Percentiles rank a stretch among this genome's conserved stretches.
Conservation (phyloP, 257 asterid species). For the Schizonepeta tenuifolia region DNA sequence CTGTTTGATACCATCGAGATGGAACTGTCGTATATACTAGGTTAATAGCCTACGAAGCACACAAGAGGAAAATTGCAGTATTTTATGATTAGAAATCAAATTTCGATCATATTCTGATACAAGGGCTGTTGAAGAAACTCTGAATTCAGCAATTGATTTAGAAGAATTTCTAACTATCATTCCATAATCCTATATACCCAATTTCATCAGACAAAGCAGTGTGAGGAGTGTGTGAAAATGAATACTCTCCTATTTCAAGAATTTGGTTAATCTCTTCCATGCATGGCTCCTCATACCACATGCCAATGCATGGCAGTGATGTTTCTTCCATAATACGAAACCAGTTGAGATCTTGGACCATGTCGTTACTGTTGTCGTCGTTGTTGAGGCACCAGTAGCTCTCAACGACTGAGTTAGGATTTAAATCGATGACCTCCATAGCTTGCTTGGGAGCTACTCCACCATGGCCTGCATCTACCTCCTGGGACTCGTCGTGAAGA, state of each 20-base stretch:
- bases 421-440: not conserved
- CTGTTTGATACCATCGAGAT: not conserved
- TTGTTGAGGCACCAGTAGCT: conserved; percentile 27
- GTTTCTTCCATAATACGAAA: conserved; percentile 36
- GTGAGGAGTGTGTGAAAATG: conserved; percentile 26
- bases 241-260: conserved; percentile 39
- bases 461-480: conserved; percentile 23
- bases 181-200: conserved; percentile 54
- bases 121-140: not conserved
- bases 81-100: conserved; percentile 17
- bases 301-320: conserved; percentile 28
- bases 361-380: not conserved
- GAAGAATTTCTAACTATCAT: conserved; percentile 30
- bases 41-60: not conserved
- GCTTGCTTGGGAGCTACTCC: conserved; percentile 24
- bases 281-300: conserved; percentile 36
- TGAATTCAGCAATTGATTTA: not conserved
- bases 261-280: conserved; percentile 38
- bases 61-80: not conserved
- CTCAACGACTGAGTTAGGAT: not conserved
- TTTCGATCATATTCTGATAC: conserved; percentile 11
- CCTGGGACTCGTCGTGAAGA: conserved; percentile 42
- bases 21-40: not conserved
- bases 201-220: conserved; percentile 44
- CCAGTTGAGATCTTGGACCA: conserved; percentile 34